Evolutionary conservation across 768 basidiomycete genomes (phyloP).

Genomic region (Chlorophyllum brunneum): DNA sequence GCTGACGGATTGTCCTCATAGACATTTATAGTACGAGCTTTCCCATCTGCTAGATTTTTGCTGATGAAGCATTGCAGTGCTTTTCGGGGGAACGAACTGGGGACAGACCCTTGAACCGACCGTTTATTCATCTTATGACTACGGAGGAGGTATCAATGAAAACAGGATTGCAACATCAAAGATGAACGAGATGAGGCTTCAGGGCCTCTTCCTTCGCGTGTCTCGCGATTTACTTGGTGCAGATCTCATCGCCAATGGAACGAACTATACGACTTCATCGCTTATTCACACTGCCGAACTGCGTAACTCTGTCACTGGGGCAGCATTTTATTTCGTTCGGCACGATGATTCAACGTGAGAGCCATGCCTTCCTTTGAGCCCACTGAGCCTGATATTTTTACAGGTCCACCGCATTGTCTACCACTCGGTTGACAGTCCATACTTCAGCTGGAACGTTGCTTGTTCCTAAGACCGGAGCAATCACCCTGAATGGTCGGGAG

Average conservation of each 20-base stretch:
- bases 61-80: slow-evolving; percentile 31
- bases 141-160: slow-evolving; percentile 51
- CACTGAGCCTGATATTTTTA: not conserved
- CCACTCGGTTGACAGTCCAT: slow-evolving; percentile 37
- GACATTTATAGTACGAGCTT: slow-evolving; percentile 44
- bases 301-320: slow-evolving; percentile 38
- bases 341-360: slow-evolving; percentile 41
- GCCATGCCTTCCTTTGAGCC: not conserved
- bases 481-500: slow-evolving; percentile 65
- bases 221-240: slow-evolving; percentile 43
- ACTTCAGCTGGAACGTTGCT: slow-evolving; percentile 36
- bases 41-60: not conserved
- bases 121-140: slow-evolving; percentile 58
- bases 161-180: slow-evolving; percentile 44
- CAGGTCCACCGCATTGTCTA: slow-evolving; percentile 42
- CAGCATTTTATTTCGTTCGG: slow-evolving; percentile 47
- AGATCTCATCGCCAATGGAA: slow-evolving; percentile 44
- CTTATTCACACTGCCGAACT: slow-evolving; percentile 45
- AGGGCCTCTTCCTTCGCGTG: slow-evolving; percentile 52
- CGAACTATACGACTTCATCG: slow-evolving; percentile 41
- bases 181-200: slow-evolving; percentile 52
- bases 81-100: slow-evolving; percentile 64
- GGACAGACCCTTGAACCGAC: slow-evolving; percentile 55
- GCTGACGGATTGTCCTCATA: slow-evolving; percentile 19
- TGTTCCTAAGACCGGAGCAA: slow-evolving; percentile 39